Base-by-base conservation (phyloP, 805 yeast species). In the Citeromyces matritensis region DNA sequence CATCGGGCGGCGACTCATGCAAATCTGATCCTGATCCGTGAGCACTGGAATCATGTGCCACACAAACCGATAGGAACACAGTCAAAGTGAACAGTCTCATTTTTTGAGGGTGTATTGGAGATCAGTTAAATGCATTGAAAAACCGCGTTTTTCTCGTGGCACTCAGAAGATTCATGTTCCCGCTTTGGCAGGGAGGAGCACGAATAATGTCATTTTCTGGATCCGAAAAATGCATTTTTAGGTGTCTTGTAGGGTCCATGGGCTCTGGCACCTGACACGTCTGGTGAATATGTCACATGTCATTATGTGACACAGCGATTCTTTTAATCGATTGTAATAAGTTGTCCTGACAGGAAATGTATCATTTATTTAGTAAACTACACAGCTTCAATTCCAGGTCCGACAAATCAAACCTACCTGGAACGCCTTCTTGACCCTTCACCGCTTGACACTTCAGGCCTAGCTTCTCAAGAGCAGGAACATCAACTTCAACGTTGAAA, bases 361-460 rank as follows among this genome's bases (percentile, higher is more conserved):
- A 27, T 13, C 29, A 13, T 10, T 13, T 27, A 10, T 10, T 28
- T 5, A 28, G 21, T 28, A 9, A 28, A n/a, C 12, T 14, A 9
- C 23, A 6, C 30, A 58, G 44, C 28, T 46, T 44, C 5, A 17
- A 15, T 33, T 53, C 55, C 37, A 71, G 51, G 33, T 62, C 70
- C 3, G 42, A 42, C 33, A 57, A 41, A 39, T 71, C 69, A 37
- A 64, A 70, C 15, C 42, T 41, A 11, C 41, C 45, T 23, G 49
- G 51, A 11, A 37, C 29, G 1, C 38, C 33, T 3, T 36, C 36
- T 4, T 44, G 50, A 4, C 43, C 39, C 6, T 45, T 42, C 2
- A 70, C 64, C 15, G 48, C 44, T 5, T 67, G 53, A 42, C 81
- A 70, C 21, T 42, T 39, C 13, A 78, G 56, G 0, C 76, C 75